These are phyloP conservation scores for Penicillium sp. DNA, from an alignment of 2,329 filamentous ascomycete genomes.

Conservation along the genomic window DNA sequence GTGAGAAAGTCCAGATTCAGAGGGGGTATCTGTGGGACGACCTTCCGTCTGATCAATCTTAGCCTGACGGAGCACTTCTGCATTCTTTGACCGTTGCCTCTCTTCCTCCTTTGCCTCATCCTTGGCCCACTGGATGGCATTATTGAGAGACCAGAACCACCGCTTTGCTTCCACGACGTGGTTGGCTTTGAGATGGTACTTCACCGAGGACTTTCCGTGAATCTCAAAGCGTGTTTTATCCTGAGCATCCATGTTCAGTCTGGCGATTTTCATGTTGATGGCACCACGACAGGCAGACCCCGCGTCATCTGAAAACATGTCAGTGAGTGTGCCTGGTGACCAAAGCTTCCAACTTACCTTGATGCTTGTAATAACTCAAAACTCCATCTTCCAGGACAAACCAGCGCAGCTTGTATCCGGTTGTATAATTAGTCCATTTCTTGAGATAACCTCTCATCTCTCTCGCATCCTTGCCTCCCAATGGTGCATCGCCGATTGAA, in stretches of 20 bases:
- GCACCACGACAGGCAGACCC: constrained; percentile 94
- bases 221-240: constrained; percentile 99
- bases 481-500: constrained; percentile 50
- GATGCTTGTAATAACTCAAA: constrained; percentile 97
- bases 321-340: not conserved
- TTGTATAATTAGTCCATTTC: constrained; percentile 99
- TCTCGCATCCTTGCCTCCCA: constrained; percentile 79
- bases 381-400: constrained; percentile 98
- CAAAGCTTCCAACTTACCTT: constrained; percentile 52
- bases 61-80: constrained; percentile 74
- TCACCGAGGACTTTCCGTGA: constrained; percentile 95
- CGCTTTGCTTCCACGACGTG: constrained; percentile 97
- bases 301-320: constrained; percentile 67
- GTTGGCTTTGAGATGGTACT: constrained; percentile 96
- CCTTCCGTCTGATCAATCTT: constrained; percentile 70
- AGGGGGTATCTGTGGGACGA: constrained; percentile 49
- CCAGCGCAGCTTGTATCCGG: constrained; percentile 94
- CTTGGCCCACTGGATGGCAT: constrained; percentile 97
- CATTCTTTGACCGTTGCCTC: constrained; percentile 70
- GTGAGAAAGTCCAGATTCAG: constrained; percentile 37
- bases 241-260: constrained; percentile 91
- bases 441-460: constrained; percentile 99
- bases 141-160: constrained; percentile 99
- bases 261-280: constrained; percentile 98
- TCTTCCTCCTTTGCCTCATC: constrained; percentile 94